Evolutionary conservation across 2,329 filamentous ascomycete species (phyloP).

Genomic region (Aspergillus sp.): DNA sequence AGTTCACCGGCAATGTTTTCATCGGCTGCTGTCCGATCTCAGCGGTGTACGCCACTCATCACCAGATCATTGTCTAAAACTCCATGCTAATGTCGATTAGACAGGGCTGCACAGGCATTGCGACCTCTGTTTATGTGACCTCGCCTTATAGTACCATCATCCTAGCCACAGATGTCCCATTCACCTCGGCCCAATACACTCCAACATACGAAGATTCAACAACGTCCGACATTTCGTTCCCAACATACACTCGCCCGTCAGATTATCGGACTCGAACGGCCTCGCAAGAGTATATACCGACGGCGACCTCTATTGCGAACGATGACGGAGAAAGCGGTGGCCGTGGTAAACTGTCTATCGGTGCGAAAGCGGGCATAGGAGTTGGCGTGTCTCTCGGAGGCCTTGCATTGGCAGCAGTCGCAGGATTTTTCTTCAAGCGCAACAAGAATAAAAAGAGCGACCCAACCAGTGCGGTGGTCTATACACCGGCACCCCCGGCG

Average conservation of each 20-base stretch:
- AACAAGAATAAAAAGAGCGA: background rate
- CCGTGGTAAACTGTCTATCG: constrained; percentile 1
- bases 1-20: constrained; percentile 8
- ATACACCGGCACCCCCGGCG: background rate
- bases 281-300: background rate
- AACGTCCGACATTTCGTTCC: too few relatives aligned
- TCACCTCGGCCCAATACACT: background rate
- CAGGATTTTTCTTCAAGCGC: background rate
- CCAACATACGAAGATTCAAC: too few relatives aligned
- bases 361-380: constrained; percentile 11
- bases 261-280: too few relatives aligned
- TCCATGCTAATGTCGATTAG: background rate
- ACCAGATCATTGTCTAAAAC: background rate
- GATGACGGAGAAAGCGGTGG: background rate
- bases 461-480: background rate
- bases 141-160: background rate
- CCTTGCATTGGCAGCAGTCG: constrained; percentile 4
- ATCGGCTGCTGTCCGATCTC: constrained; percentile 8
- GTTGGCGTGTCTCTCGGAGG: constrained; percentile 4
- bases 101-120: background rate
- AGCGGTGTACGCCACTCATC: background rate
- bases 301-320: background rate
- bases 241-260: too few relatives aligned
- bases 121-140: background rate
- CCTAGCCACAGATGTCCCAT: background rate